phyloP scores from a whole-genome alignment of 192 early-diverging fungal species.

The Podila clonocystis region DNA sequence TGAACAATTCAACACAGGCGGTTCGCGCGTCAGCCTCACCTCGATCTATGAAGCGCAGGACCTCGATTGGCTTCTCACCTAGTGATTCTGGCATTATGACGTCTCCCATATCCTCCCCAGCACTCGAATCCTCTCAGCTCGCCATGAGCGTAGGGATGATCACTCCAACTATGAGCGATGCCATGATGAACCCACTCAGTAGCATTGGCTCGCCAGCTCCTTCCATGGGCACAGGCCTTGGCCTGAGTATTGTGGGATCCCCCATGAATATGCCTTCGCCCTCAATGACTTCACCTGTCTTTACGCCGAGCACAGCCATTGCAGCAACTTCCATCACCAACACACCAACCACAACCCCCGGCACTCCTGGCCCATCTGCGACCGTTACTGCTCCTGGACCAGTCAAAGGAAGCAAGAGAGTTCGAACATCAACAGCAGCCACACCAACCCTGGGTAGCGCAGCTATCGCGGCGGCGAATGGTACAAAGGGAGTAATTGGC shows the following conservation, averaged over 20 bases:
- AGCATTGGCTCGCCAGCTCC: neutral
- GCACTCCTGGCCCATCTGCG: neutral
- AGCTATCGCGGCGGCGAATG: neutral
- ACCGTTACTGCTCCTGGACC: neutral
- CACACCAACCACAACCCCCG: slow-evolving; percentile 6
- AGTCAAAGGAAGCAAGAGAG: slow-evolving; percentile 21
- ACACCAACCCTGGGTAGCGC: slow-evolving; percentile 18
- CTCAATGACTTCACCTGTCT: slow-evolving; percentile 24
- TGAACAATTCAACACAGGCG: neutral
- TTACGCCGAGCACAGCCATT: neutral
- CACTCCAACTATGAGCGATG: slow-evolving; percentile 2
- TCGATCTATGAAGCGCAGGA: slow-evolving; percentile 31
- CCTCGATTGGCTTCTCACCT: slow-evolving; percentile 32
- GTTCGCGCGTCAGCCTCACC: slow-evolving; percentile 29
- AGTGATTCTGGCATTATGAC: slow-evolving; percentile 9
- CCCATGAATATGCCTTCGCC: slow-evolving; percentile 8
- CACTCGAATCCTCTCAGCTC: slow-evolving; percentile 13
- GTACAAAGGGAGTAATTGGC: neutral
- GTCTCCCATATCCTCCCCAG: slow-evolving; percentile 19
- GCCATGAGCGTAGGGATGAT: neutral
- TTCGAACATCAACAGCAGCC: slow-evolving; percentile 28
- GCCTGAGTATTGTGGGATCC: slow-evolving; percentile 14
- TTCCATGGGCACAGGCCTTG: slow-evolving; percentile 10
- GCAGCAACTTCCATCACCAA: slow-evolving; percentile 4
- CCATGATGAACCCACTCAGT: neutral